Percentiles rank a stretch among this genome's conserved stretches.
Evolutionary conservation across 2,329 filamentous ascomycete genomes (phyloP).

Genomic region (Nigrospora osmanthi): DNA sequence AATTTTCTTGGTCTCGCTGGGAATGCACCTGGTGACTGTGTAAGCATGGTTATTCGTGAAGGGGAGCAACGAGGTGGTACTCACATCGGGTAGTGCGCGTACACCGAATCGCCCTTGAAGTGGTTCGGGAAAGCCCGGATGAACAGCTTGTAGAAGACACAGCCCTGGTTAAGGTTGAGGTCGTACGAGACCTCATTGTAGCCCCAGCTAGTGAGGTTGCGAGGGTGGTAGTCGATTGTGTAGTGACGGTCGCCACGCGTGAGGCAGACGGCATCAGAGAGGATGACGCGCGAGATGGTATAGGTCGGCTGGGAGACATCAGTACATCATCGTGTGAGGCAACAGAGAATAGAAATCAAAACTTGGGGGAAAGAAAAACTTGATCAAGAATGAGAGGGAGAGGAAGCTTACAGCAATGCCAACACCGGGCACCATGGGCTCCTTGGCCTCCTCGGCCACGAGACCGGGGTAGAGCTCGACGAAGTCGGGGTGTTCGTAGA

Average conservation of each 20-base stretch:
- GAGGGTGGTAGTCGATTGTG: conserved; percentile 50
- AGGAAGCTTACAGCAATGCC: conserved; percentile 37
- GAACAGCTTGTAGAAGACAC: conserved; percentile 79
- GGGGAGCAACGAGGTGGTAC: conserved; percentile 10
- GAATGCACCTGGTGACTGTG: conserved; percentile 30
- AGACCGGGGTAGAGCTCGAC: conserved; percentile 10
- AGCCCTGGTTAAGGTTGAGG: conserved; percentile 67
- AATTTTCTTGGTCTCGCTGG: conserved; percentile 64
- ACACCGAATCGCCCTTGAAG: conserved; percentile 71
- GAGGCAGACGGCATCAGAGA: conserved; percentile 55
- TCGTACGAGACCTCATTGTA: conserved; percentile 70
- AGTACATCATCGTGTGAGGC: not conserved
- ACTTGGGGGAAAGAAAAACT: too few species aligned
- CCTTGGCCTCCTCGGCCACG: conserved; percentile 8
- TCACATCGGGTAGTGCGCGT: conserved; percentile 68
- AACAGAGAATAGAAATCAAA: too few species aligned
- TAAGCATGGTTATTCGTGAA: conserved; percentile 1
- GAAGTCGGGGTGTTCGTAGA: conserved; percentile 10
- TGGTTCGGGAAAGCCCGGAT: conserved; percentile 72
- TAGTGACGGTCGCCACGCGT: conserved; percentile 60
- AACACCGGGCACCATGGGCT: conserved; percentile 21
- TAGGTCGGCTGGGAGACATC: conserved; percentile 43
- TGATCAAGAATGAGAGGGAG: too few species aligned
- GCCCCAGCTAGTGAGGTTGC: conserved; percentile 63
- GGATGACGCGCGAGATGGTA: conserved; percentile 41